Conservation (phyloP, 495 filamentous ascomycete genomes). For the Aspergillus affinis region DNA sequence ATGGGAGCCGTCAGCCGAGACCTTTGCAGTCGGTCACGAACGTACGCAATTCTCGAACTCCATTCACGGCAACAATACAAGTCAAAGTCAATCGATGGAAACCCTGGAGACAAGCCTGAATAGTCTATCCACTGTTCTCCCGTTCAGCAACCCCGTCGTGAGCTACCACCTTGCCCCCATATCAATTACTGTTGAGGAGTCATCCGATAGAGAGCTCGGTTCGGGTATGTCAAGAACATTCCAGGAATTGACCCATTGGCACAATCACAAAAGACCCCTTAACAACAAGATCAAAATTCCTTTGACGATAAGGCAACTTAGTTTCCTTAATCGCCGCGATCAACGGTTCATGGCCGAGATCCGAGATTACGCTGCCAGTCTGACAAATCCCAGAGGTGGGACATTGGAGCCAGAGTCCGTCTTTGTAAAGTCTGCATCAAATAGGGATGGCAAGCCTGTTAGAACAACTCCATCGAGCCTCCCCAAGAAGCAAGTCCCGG, state of each 20-base stretch:
- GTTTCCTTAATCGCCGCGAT: slow-evolving; percentile 17
- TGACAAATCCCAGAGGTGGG: slow-evolving; percentile 63
- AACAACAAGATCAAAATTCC: slow-evolving; percentile 32
- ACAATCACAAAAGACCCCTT: slow-evolving; percentile 53
- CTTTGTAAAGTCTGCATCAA: slow-evolving; percentile 16
- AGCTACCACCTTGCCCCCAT: slow-evolving; percentile 56
- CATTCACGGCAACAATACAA: background rate
- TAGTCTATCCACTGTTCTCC: slow-evolving; percentile 7
- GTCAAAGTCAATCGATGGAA: background rate
- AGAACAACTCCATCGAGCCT: background rate
- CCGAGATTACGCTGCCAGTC: slow-evolving; percentile 65
- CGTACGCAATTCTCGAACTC: background rate
- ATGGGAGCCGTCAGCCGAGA: background rate
- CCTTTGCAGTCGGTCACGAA: background rate
- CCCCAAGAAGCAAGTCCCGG: background rate
- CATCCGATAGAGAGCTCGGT: slow-evolving; percentile 5
- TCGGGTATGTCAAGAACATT: slow-evolving; percentile 39
- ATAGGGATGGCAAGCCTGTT: slow-evolving; percentile 1
- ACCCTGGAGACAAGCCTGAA: background rate
- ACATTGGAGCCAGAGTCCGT: slow-evolving; percentile 62
- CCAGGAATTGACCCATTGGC: slow-evolving; percentile 64
- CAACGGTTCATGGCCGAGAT: slow-evolving; percentile 49
- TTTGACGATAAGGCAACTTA: slow-evolving; percentile 9
- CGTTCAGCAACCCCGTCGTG: slow-evolving; percentile 38
- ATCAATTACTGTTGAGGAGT: slow-evolving; percentile 37